Evolutionary conservation across 163 green algal genomes (phyloP).

Genomic region (Coccomyxa subellipsoidea): DNA sequence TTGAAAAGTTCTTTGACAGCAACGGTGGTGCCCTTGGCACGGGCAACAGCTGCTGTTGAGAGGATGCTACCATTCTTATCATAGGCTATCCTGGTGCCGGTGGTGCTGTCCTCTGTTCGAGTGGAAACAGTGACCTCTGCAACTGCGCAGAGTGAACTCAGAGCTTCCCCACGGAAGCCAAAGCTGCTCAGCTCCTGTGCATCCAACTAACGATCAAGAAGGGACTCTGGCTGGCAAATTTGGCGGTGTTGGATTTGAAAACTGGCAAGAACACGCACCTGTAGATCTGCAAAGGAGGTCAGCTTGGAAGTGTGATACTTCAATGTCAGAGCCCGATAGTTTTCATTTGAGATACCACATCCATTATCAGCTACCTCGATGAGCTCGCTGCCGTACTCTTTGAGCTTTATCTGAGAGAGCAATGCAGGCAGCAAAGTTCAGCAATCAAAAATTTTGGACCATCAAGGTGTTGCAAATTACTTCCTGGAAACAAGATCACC

Average conservation of each 20-base stretch:
- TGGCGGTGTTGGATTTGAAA: no score
- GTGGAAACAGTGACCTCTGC: slow-evolving; percentile 77
- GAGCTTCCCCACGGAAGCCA: slow-evolving; percentile 94
- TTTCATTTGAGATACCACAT: slow-evolving; percentile 59
- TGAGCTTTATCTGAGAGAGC: slow-evolving; percentile 67
- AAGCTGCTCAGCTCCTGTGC: slow-evolving; percentile 78
- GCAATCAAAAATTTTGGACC: no score
- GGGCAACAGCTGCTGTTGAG: slow-evolving; percentile 37
- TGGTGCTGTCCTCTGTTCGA: slow-evolving; percentile 54
- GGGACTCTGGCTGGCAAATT: neutral
- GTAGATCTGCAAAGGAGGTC: slow-evolving; percentile 75
- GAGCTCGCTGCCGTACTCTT: slow-evolving; percentile 80
- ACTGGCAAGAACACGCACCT: slow-evolving; percentile 34
- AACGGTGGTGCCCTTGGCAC: slow-evolving; percentile 88
- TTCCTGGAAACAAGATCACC: no score
- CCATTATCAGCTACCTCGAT: slow-evolving; percentile 97
- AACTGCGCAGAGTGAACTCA: slow-evolving; percentile 89
- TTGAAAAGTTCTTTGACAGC: slow-evolving; percentile 82
- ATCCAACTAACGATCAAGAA: no score
- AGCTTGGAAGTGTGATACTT: slow-evolving; percentile 99
- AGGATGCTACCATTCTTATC: slow-evolving; percentile 62
- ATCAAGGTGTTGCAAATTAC: no score
- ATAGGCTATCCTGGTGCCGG: slow-evolving; percentile 50
- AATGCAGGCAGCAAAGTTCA: no score
- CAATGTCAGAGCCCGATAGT: slow-evolving; percentile 73